Base-by-base conservation (phyloP, 495 filamentous ascomycete genomes). In the Penicillium goetzii region DNA sequence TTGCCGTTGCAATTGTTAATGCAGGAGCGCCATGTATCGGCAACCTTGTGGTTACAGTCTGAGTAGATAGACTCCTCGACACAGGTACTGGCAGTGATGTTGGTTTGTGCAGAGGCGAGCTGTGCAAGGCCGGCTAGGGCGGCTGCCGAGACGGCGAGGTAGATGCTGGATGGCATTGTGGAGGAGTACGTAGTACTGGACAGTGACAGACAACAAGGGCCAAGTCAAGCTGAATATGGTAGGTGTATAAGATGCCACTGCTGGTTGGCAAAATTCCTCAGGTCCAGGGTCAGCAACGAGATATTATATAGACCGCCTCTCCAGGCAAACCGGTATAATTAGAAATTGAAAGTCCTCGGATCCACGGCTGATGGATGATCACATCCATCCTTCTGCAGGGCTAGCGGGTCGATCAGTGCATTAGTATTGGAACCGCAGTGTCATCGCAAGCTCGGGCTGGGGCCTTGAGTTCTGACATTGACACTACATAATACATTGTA, bases 21-120 rank as follows among this genome's bases (percentile, higher is more conserved):
- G n/a, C 71, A 73, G 21, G 63, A 65, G 33, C 62, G 54, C 71
- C 71, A 73, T 28, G 66, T 62, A 28, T 66, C 23, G 1, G 68
- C 69, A 8, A 73, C 71, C 14, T 73, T 57, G 38, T 38, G 40
- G 38, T 73, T 73, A 52, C 71, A 73, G 19, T 50, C 61, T 15
- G 38, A 64, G 56, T 65, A 73, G 9, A 49, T 62, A 0, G 66
- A 67, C 15, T 64, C 55, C 12, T 61, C 61, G 19, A 64, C 66
- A 14, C 71, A 73, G 34, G 41, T 61, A 9, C 51, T 64, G 4
- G 62, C 56, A 2, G 71, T 73, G 64, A 73, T 72, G 36, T 73
- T 73, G 32, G 68, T 73, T 45, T 73, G 71, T 4, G 68, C 68
- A 28, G 58, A 56, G 14, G 68, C 60, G 17, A 67, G 12, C 9